Evolutionary conservation across 2,329 filamentous ascomycete genomes (phyloP), one percentile per base, ranked within the genome.

Genomic region (Epichloe aotearoae): DNA sequence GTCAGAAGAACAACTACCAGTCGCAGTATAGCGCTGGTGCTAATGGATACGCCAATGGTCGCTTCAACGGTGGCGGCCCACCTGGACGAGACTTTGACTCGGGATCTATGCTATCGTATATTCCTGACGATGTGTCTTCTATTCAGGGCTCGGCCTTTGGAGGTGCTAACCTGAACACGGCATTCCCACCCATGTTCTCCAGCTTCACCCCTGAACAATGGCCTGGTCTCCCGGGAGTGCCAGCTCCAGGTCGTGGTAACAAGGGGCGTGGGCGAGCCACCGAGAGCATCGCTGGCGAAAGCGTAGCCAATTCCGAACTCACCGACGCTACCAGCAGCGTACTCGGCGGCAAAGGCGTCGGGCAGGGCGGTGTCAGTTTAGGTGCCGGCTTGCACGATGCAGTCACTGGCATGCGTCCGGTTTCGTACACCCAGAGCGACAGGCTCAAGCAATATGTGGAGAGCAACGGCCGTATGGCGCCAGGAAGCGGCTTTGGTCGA

Each of bases 101-200:
- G 17, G 86, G 88, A 42, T 97, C 91, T 3, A 86, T 96, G 64
- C 77, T 96, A 59, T 93, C 91, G 15, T 97, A 95, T 65, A 95
- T 98, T 54, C 88, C 91, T 2, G 93, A 98, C 61, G 93, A 98
- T 66, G 89, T 95, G 40, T 97, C 91, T 8, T 96, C 90, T 2
- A 86, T 98, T 44, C 91, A 97, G 67, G 90, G 89, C 46, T 95
- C 89, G 43, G 84, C 89, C 1, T 80, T 97, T 48, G 89, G 89
- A 50, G 89, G 89, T 38, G 86, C 86, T 37, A 85, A 84, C n/a
- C 75, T 94, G 33, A 68, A 67, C 52, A 63, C 64, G 36, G 87
- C 88, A 23, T 97, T 91, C 65, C 93, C 93, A 15, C 86, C 87
- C 17, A 95, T 96, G 85, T 98, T 98, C 69, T 89, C 88, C 51